These are phyloP conservation scores for Pyricularia pennisetigena DNA, from an alignment of 2,329 filamentous ascomycete genomes.

Conservation along the genomic window DNA sequence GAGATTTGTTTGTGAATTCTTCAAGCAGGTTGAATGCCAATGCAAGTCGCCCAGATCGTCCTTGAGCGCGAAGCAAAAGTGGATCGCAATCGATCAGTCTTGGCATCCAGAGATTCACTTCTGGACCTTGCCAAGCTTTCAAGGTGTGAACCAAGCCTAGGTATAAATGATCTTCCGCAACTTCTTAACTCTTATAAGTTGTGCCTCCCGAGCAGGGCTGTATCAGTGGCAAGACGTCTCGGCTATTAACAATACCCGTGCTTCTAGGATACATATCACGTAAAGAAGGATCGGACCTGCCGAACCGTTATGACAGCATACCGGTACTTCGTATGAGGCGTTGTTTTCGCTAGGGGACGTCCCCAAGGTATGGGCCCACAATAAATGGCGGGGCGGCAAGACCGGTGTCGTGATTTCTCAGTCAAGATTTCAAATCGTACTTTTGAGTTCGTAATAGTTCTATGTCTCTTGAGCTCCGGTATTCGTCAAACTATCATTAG, in stretches of 20 bases:
- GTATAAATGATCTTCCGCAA: background rate
- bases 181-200: too few species aligned
- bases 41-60: background rate
- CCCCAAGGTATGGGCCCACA: background rate
- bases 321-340: too few species aligned
- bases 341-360: background rate
- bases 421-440: background rate
- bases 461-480: background rate
- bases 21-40: background rate
- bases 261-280: too few species aligned
- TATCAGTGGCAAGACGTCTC: too few species aligned
- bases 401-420: background rate
- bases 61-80: background rate
- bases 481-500: background rate
- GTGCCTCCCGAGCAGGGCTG: too few species aligned
- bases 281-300: too few species aligned
- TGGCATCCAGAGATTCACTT: background rate
- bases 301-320: too few species aligned
- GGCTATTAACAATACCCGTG: too few species aligned
- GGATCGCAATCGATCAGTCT: background rate
- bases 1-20: background rate
- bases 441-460: too few species aligned
- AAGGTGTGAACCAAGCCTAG: background rate
- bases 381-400: background rate
- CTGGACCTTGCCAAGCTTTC: background rate